A percentile compares a stretch with the other conserved stretches of the same genome.
Conservation (phyloP, 1,139 yeast genomes). For the Hemisphaericaspora lyxosophila region DNA sequence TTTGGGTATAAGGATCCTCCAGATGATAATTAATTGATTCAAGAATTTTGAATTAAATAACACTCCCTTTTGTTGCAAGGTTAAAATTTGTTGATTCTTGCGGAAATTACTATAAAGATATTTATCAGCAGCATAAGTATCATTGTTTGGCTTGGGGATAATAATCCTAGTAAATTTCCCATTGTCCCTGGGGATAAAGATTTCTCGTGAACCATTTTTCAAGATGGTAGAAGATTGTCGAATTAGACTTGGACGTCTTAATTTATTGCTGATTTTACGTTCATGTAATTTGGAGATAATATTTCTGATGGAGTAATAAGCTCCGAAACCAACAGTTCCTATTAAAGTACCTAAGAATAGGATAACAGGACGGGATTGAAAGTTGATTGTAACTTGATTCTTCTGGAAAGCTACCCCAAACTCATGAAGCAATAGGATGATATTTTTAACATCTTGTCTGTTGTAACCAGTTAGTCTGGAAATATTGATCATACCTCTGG, state of each 20-base stretch:
- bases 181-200: conserved; percentile 54
- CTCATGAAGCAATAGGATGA: conserved; percentile 38
- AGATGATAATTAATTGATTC: conserved; percentile 71
- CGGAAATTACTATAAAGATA: conserved; percentile 56
- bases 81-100: conserved; percentile 36
- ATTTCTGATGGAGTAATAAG: conserved; percentile 33
- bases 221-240: conserved; percentile 45
- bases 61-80: conserved; percentile 27
- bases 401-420: conserved; percentile 37
- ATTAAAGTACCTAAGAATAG: conserved; percentile 43
- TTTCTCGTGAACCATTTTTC: conserved; percentile 56
- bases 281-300: conserved; percentile 35
- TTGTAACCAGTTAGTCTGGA: conserved; percentile 37
- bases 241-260: conserved; percentile 39
- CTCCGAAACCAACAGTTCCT: conserved; percentile 46
- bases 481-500: conserved; percentile 30
- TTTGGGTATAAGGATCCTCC: conserved; percentile 80
- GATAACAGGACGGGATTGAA: conserved; percentile 46
- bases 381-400: conserved; percentile 42
- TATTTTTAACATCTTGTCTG: conserved; percentile 34
- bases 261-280: conserved; percentile 23
- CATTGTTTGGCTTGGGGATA: conserved; percentile 59
- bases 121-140: conserved; percentile 68
- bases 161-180: conserved; percentile 45
- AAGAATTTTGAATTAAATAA: conserved; percentile 66